Base-by-base conservation (phyloP, 1,139 yeast species). In the Taiozyma sp. region DNA sequence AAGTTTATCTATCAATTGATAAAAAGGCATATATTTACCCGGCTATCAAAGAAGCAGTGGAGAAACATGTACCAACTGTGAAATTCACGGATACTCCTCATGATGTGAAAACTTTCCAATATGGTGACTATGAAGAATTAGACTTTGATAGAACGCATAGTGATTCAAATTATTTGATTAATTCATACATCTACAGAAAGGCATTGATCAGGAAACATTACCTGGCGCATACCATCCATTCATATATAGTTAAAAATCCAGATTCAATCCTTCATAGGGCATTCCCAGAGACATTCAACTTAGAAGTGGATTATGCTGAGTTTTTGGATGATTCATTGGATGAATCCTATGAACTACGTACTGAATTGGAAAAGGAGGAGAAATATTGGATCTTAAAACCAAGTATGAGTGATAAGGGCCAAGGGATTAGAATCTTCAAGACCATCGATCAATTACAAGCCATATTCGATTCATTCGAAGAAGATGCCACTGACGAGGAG, bases 251-350 rank as follows among this genome's bases (percentile, higher is more conserved):
- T 23, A 93, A 93, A 65, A 70, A 90, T 62, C 96, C 97, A 0
- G 66, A 71, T 0, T 83, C 93, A 4, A 71, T 83, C 2, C 73
- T 93, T 50, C 71, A 67, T 2, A 60, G 59, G 1, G 82, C 96
- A 3, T 83, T 81, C 52, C 95, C 97, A 0, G 88, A 82, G 51
- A 79, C 93, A 4, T 90, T 75, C 69, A 84, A 84, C 52, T 72
- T 93, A 40, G 97, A 93, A 63, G 81, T 93, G n/a, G 98, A 93
- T 63, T 93, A 89, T 68, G 98, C 98, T 1, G 99, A 93, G 66
- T 93, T 93, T 62, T 72, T 93, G 51, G 98, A 93, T 61, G 99
- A 93, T 65, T 80, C 97, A 0, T 74, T 93, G 45, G 98, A 92
- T 66, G 99, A 93, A 60, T 83, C 89, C 43, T 91, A 87, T 71